Evolutionary conservation across 2,329 filamentous ascomycete genomes (phyloP), one percentile per base, ranked within the genome.

Genomic region (Immersiporthe knoxdaviesiana): DNA sequence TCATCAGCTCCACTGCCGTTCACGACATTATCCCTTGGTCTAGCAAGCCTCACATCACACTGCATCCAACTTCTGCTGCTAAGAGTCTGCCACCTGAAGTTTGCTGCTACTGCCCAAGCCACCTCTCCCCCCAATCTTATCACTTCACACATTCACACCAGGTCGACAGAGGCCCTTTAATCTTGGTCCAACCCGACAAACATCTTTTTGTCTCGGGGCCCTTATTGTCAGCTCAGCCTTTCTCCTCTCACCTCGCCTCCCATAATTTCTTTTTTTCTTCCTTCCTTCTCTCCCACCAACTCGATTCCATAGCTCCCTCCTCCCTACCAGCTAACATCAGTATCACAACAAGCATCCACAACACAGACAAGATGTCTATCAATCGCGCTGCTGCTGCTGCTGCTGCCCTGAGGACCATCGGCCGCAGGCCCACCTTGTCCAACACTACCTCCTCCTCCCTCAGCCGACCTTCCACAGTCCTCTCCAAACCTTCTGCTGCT

Each of bases 341-440:
- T 21, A 7, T 35, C 35, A 21, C 63, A 35, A 24, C 27, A 47
- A 44, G 24, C 16, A 32, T 32, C 54, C 0, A 58, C 54, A 18
- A 35, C 44, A 50, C 24, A 39, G 24, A 65, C 21, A 66, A 24
- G 68, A 69, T 68, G 67, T 66, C 67, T 21, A 27, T 66, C 63
- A 50, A 58, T 21, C 65, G 69, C 24, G 39, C 67, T 39, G 44
- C 67, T 6, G 56, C 63, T 39, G 44, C 67, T 6, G 56, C 63
- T 30, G 60, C 69, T 18, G 63, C 66, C 24, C 41, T 70, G 3
- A 59, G 66, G 56, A 63, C 62, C 14, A 27, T 56, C 47, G 47
- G 47, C 27, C 66, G 61, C 1, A 66, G 66, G 14, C 62, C 62
- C 54, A 54, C 66, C 2, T 10, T 32, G 21, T 21, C 56, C 11